Conservation (phyloP, 345 rosid species). For the Diplotaxis tenuifolia region DNA sequence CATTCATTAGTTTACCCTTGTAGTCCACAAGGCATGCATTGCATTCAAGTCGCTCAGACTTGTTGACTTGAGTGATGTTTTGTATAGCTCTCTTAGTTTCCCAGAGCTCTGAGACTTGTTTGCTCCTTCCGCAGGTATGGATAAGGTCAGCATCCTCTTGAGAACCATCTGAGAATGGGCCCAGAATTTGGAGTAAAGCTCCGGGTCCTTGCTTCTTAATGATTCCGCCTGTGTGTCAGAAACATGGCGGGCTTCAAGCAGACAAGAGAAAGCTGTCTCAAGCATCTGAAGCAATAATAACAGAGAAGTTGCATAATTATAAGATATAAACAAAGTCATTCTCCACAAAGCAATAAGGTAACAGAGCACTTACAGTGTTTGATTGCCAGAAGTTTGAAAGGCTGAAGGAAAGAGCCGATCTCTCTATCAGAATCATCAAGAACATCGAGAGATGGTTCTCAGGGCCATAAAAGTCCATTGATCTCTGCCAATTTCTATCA, state of each 20-base stretch:
- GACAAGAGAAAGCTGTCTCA: constrained; percentile 62
- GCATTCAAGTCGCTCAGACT: constrained; percentile 49
- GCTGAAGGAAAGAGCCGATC: constrained; percentile 57
- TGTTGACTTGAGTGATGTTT: constrained; percentile 61
- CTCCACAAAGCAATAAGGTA: background rate
- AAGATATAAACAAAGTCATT: background rate
- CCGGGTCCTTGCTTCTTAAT: constrained; percentile 42
- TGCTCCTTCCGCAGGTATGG: constrained; percentile 42
- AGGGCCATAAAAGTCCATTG: constrained; percentile 73
- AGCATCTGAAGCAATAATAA: constrained; percentile 52
- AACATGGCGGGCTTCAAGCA: constrained; percentile 64
- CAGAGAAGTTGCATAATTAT: background rate
- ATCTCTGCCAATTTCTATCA: constrained; percentile 82
- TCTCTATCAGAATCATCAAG: constrained; percentile 66
- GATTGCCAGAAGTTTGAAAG: constrained; percentile 57
- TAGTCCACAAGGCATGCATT: constrained; percentile 63
- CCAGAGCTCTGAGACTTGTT: constrained; percentile 41
- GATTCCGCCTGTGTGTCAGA: constrained; percentile 39
- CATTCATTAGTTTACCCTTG: background rate
- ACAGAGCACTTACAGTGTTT: constrained; percentile 48
- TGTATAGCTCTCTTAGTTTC: constrained; percentile 79
- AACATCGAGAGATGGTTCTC: constrained; percentile 73
- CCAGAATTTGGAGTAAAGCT: constrained; percentile 64
- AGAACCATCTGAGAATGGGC: constrained; percentile 64
- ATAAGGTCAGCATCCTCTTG: constrained; percentile 56